Evolutionary conservation across 768 basidiomycete genomes (phyloP).

Genomic region (Gymnopilus dilepis): DNA sequence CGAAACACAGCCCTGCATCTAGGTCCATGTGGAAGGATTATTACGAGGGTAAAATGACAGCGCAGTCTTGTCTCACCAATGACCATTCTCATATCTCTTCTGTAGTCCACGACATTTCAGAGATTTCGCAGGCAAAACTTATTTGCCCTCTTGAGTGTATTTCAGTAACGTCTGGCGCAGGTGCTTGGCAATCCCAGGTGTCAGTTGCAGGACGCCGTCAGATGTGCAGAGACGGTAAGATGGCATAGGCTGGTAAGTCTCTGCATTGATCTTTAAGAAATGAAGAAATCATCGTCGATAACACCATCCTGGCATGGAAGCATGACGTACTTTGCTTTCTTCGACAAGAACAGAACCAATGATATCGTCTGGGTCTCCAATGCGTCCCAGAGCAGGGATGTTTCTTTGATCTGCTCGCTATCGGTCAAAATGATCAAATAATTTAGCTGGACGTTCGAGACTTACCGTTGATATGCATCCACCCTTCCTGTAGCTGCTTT

Average conservation of each 20-base stretch:
- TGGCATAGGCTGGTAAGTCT: constrained; percentile 86
- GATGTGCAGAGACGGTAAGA: constrained; percentile 80
- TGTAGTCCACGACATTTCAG: no score
- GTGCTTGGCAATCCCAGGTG: constrained; percentile 63
- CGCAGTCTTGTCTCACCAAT: no score
- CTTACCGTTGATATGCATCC: constrained; percentile 83
- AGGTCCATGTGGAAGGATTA: no score
- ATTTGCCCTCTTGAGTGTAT: background rate
- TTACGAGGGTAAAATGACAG: no score
- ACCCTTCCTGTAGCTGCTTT: constrained; percentile 70
- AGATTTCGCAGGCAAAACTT: no score
- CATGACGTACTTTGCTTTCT: constrained; percentile 58
- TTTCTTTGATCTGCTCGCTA: constrained; percentile 82
- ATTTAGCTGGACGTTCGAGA: background rate
- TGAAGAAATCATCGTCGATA: background rate
- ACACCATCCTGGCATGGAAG: background rate
- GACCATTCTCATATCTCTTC: no score
- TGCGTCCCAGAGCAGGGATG: constrained; percentile 72
- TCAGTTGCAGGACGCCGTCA: constrained; percentile 73
- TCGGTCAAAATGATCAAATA: background rate
- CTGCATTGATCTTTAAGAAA: constrained; percentile 55
- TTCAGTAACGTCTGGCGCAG: constrained; percentile 36
- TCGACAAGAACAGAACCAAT: constrained; percentile 76
- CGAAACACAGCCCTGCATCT: no score
- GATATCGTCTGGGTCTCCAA: constrained; percentile 87